Conservation (phyloP, 805 yeast species). For the Gaillardinia entomophila region DNA sequence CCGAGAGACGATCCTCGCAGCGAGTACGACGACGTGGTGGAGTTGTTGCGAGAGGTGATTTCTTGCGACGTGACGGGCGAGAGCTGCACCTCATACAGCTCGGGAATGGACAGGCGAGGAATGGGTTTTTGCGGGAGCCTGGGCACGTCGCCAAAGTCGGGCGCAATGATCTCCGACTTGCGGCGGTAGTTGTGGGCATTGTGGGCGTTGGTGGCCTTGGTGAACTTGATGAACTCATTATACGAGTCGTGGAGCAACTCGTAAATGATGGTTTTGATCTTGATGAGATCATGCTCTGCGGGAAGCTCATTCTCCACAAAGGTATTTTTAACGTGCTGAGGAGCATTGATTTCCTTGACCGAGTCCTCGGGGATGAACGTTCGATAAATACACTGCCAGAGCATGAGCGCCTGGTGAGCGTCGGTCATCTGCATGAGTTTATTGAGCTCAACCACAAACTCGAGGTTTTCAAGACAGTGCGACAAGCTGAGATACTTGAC, state of each 20-base stretch:
- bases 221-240: slow-evolving; percentile 23
- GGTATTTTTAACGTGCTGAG: slow-evolving; percentile 15
- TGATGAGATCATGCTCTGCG: slow-evolving; percentile 6
- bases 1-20: slow-evolving; percentile 28
- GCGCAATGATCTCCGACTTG: slow-evolving; percentile 15
- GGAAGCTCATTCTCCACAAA: slow-evolving; percentile 17
- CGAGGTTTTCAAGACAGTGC: slow-evolving; percentile 35
- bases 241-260: slow-evolving; percentile 28
- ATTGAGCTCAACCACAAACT: slow-evolving; percentile 23
- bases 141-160: slow-evolving; percentile 5
- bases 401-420: slow-evolving; percentile 4
- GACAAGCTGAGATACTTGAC: slow-evolving; percentile 17
- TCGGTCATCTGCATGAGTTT: slow-evolving; percentile 6
- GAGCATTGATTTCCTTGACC: slow-evolving; percentile 28
- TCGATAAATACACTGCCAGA: slow-evolving; percentile 23
- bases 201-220: slow-evolving; percentile 6
- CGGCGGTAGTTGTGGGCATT: slow-evolving; percentile 7
- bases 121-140: not conserved
- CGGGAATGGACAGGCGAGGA: not conserved
- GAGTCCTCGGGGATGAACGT: slow-evolving; percentile 22
- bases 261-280: slow-evolving; percentile 11
- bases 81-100: not conserved
- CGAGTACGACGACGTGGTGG: slow-evolving; percentile 7
- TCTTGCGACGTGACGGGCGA: not conserved
- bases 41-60: slow-evolving; percentile 2